A percentile compares a stretch with the other conserved stretches of the same genome.
These are phyloP conservation scores for Globisporangium viniferum DNA, from an alignment of 352 stramenopile genomes.

Conservation along the genomic window DNA sequence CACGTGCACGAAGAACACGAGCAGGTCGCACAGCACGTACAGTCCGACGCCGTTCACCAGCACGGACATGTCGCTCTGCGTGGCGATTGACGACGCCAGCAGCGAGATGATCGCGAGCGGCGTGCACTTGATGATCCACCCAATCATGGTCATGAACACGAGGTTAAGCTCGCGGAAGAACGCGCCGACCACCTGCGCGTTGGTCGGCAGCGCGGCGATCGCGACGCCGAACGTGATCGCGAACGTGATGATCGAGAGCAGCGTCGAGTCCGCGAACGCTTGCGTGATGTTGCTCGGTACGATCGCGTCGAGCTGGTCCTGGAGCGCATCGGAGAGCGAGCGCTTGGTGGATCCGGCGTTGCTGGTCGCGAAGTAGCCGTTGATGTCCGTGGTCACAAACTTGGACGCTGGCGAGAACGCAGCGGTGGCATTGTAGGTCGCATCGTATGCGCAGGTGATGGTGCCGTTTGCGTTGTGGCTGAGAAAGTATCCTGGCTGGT, in stretches of 20 bases:
- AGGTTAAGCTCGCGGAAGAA: conserved; percentile 41
- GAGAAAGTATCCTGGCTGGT: conserved; percentile 22
- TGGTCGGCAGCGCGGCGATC: conserved; percentile 12
- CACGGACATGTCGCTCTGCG: conserved; percentile 21
- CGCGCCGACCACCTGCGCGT: conserved; percentile 13
- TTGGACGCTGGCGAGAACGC: conserved; percentile 15
- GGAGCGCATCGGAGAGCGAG: conserved; percentile 26
- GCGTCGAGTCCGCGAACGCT: conserved; percentile 29
- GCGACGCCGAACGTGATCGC: conserved; percentile 36
- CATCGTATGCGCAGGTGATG: conserved; percentile 15
- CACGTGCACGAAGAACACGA: conserved; percentile 15
- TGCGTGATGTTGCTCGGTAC: conserved; percentile 42
- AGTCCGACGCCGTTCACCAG: conserved; percentile 18
- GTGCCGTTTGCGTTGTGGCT: conserved; percentile 6
- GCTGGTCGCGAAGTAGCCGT: conserved; percentile 23
- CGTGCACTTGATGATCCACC: conserved; percentile 39
- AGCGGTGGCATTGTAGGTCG: conserved; percentile 21
- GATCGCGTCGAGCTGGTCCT: conserved; percentile 29
- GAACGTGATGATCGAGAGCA: conserved; percentile 54
- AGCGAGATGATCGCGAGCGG: conserved; percentile 41
- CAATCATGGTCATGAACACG: conserved; percentile 46
- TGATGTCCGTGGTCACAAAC: conserved; percentile 34
- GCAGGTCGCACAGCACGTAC: conserved; percentile 20
- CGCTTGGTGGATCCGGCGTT: conserved; percentile 7
- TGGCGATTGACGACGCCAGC: conserved; percentile 26